Evolutionary conservation across 192 early-diverging fungal species (phyloP), one percentile per base, ranked within the genome.

Genomic region (Rhizophagus sp.): DNA sequence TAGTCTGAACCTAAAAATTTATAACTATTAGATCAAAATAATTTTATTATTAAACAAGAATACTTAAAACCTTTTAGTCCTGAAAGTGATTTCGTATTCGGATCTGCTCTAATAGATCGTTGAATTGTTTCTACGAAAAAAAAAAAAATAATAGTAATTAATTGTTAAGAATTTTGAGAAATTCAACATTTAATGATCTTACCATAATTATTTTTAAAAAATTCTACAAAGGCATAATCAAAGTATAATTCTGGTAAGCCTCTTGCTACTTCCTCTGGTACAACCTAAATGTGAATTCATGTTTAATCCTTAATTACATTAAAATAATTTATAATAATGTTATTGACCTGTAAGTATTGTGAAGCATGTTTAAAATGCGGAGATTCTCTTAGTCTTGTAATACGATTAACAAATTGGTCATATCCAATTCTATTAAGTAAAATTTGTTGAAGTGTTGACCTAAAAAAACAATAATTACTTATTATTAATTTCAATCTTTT

Each of bases 161-260:
- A 4, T 36, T 36, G 3, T 52, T 19, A 75, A 84, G 79, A 10
- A 84, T 67, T 11, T 50, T 83, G 0, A 62, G 79, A 52, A 19
- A 81, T 81, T 44, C 84, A 41, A 84, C 52, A 22, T 82, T 70
- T 83, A 12, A 34, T 3, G 11, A 34, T 39, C 30, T 0, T 88
- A 94, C 96, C 96, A 81, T 92, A 93, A 30, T 88, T 93, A 52
- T 88, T 80, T 81, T 95, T 96, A 82, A 97, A 92, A 78, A 97
- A 86, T 25, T 97, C 94, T 17, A 93, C 92, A 87, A 97, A 97
- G 12, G 89, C 82, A 68, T 88, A 88, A 86, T 97, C 96, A 86
- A 98, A 94, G 77, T 87, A 93, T 7, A 97, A 86, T 30, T 88
- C 88, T 13, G 93, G 91, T 24, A 94, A 82, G 49, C 84, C 85